Percentiles rank a stretch among this genome's conserved stretches.
Evolutionary conservation across 164 flowering plant species (phyloP).

Genomic region (Santalum album): DNA sequence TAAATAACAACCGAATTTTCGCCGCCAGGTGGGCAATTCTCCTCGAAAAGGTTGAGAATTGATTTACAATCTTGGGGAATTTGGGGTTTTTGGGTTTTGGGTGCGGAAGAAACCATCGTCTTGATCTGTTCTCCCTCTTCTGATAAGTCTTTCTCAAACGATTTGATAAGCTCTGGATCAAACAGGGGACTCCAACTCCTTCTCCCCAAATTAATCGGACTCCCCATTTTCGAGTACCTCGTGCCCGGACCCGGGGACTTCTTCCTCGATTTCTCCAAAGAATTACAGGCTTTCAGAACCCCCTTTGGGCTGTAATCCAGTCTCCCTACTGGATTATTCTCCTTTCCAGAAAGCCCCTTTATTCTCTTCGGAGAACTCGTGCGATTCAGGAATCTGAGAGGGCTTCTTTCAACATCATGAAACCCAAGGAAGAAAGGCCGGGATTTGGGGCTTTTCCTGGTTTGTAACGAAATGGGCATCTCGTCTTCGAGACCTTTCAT

Average conservation of each 20-base stretch:
- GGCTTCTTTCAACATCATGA: constrained; percentile 32
- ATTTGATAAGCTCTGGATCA: constrained; percentile 65
- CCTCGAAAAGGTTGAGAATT: constrained; percentile 31
- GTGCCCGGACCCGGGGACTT: too few relatives aligned
- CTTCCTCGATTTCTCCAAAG: constrained; percentile 24
- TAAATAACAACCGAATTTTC: constrained; percentile 65
- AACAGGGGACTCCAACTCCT: constrained; percentile 56
- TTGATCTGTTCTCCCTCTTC: constrained; percentile 60
- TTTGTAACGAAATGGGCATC: constrained; percentile 16
- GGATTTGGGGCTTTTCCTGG: constrained; percentile 45
- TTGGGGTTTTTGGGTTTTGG: constrained; percentile 11
- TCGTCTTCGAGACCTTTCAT: constrained; percentile 81
- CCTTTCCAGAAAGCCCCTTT: constrained; percentile 59
- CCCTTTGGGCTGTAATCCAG: constrained; percentile 37
- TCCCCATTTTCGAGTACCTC: too few relatives aligned
- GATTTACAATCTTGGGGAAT: constrained; percentile 15
- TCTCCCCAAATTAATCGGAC: constrained; percentile 18
- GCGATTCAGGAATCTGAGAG: constrained; percentile 42
- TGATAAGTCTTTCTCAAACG: constrained; percentile 46
- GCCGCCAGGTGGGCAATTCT: constrained; percentile 73
- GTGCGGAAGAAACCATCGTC: constrained; percentile 31
- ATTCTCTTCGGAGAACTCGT: constrained; percentile 40
- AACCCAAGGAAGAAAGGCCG: constrained; percentile 22
- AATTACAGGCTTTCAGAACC: constrained; percentile 28
- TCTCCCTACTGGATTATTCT: constrained; percentile 32